Evolutionary conservation across 768 basidiomycete species (phyloP), one percentile per base, ranked within the genome.

Genomic region (Russula griseocarnosa): DNA sequence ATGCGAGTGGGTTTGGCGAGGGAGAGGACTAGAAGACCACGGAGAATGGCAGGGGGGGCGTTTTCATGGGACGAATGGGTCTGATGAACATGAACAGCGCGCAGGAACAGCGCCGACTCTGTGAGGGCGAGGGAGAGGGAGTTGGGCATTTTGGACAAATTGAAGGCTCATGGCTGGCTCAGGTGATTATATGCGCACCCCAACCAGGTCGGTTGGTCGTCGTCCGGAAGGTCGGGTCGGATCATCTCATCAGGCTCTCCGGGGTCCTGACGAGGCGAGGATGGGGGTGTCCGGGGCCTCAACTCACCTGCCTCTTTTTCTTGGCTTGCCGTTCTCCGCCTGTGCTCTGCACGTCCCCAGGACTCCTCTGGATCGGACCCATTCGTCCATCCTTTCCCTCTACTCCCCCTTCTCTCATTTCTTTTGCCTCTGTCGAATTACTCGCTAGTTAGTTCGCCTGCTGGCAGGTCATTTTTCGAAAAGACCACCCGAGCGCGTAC

Each of bases 1-100:
- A 99, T 86, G 73, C 86, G 86, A 57, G 87, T 94, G 0, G 94
- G 87, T 72, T 95, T 96, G 34, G 78, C 76, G 49, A 90, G 73
- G 20, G 76, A 77, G 62, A 91, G 75, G 3, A 82, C 84, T 62
- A 90, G 77, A 4, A 90, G 75, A 16, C 88, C 88, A 53, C 88
- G 77, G 16, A 91, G 76, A 69, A 87, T 75, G 16, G 86, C 82
- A 0, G 86, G 84, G 3, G 76, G 76, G 58, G 75, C 75, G 50
- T 56, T 44, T 73, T 78, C 58, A 69, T 74, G 67, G 70, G 73
- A 61, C 52, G 70, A 65, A 38, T 66, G 69, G 11, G 70, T 70
- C 10, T 76, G 71, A 46, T 74, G 71, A 22, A 72, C 69, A 64
- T 74, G 71, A 34, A 74, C 76, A 20, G 76, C 77, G 59, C 79